Evolutionary conservation across 1,139 yeast genomes (phyloP).

Genomic region (Scheffersomyces parashehatae): DNA sequence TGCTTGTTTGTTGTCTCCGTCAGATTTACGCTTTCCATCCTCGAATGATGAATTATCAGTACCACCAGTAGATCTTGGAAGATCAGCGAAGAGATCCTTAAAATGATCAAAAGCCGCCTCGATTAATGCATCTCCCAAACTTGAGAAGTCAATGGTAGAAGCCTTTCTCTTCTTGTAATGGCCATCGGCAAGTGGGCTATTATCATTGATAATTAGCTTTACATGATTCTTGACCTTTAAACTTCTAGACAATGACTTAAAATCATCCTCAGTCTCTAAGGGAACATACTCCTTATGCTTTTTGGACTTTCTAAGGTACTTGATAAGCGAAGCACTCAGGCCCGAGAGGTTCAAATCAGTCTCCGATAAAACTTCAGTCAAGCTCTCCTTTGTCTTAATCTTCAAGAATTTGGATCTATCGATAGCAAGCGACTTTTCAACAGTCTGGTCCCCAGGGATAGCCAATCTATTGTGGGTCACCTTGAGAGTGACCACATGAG

Average conservation of each 20-base stretch:
- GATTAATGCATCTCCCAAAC: conserved; percentile 25
- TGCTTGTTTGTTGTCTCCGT: neutral
- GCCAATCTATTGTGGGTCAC: conserved; percentile 12
- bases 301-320: conserved; percentile 39
- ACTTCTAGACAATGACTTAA: conserved; percentile 47
- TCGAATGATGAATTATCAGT: neutral
- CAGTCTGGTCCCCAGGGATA: conserved; percentile 3
- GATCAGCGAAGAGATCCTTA: conserved; percentile 18
- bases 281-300: conserved; percentile 41
- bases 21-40: neutral
- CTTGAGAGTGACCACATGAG: conserved; percentile 4
- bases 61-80: conserved; percentile 1
- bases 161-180: conserved; percentile 9
- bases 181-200: conserved; percentile 4
- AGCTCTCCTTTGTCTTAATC: conserved; percentile 11
- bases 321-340: conserved; percentile 7
- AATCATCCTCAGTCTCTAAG: conserved; percentile 42
- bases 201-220: conserved; percentile 29
- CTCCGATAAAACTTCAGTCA: conserved; percentile 10
- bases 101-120: conserved; percentile 27
- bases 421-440: conserved; percentile 2
- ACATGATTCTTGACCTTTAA: conserved; percentile 45
- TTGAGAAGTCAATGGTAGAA: conserved; percentile 18
- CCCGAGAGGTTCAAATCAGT: conserved; percentile 8
- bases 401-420: conserved; percentile 6